Percentiles rank a stretch among this genome's conserved stretches.
These are phyloP conservation scores for Pyronema omphalodes DNA, from an alignment of 495 filamentous ascomycete species.

Conservation along the genomic window DNA sequence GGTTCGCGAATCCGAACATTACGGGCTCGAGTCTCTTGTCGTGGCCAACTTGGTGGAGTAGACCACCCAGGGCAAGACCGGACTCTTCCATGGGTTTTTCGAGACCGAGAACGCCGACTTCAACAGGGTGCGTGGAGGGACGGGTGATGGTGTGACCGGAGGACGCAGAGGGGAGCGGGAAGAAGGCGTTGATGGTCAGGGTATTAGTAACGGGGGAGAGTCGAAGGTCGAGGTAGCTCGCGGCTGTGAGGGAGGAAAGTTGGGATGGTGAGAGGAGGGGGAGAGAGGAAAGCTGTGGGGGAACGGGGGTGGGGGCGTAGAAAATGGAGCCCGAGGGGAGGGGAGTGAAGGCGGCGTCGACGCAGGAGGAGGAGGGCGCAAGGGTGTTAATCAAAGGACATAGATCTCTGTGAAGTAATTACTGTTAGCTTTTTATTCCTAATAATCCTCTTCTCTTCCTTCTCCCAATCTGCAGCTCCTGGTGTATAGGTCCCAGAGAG, in stretches of 20 bases:
- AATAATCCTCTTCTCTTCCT: constrained; percentile 6
- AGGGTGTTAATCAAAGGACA: too few species aligned
- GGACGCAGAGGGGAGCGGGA: constrained; percentile 10
- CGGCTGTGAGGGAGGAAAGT: constrained; percentile 11
- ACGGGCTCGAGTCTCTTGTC: constrained; percentile 55
- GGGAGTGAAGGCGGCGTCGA: too few species aligned
- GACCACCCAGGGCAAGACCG: constrained; percentile 59
- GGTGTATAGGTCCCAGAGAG: too few species aligned
- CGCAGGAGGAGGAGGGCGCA: too few species aligned
- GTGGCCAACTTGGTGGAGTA: constrained; percentile 60
- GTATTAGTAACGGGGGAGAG: constrained; percentile 54
- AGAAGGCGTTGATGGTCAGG: constrained; percentile 36
- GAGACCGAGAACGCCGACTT: constrained; percentile 62
- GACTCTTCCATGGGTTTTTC: constrained; percentile 43
- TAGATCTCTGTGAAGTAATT: too few species aligned
- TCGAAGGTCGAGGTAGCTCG: constrained; percentile 55
- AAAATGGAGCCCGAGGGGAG: not conserved
- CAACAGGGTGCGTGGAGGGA: constrained; percentile 32
- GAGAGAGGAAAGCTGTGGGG: not conserved
- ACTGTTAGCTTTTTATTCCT: not conserved
- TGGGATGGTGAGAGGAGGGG: too few species aligned
- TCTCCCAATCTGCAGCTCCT: too few species aligned
- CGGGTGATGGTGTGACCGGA: too few species aligned
- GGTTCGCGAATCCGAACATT: constrained; percentile 76
- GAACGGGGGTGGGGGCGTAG: constrained; percentile 26